Percentiles rank a stretch among this genome's conserved stretches.
Conservation (phyloP, 164 flowering plant genomes). For the Kingdonia uniflora region DNA sequence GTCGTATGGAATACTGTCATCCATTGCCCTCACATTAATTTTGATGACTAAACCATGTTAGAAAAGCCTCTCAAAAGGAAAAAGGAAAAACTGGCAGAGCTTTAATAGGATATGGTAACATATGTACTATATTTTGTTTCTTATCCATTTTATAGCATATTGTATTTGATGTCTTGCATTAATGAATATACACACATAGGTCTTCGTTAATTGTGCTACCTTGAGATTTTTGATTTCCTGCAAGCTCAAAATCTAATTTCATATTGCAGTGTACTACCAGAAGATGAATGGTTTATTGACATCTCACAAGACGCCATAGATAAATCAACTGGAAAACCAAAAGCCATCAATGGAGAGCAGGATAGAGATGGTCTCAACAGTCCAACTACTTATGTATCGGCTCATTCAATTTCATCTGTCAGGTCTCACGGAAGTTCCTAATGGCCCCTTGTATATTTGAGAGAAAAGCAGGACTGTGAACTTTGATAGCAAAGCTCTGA, state of each 20-base stretch:
- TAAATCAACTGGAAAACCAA: conserved; percentile 65
- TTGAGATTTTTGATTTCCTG: no score
- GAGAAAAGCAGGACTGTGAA: conserved; percentile 8
- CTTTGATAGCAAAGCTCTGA: neutral
- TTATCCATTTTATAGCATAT: no score
- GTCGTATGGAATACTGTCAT: no score
- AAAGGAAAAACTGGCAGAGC: neutral
- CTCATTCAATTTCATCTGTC: conserved; percentile 78
- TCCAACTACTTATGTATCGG: conserved; percentile 96
- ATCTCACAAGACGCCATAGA: no score
- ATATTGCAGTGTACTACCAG: no score
- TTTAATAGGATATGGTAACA: no score
- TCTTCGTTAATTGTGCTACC: neutral
- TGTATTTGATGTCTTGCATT: no score
- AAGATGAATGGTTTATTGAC: no score
- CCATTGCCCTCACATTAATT: no score
- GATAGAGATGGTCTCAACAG: conserved; percentile 83
- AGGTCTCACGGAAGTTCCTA: conserved; percentile 86
- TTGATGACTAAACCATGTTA: no score
- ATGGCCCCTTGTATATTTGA: conserved; percentile 33
- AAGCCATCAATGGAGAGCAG: conserved; percentile 59
- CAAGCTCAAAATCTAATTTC: conserved; percentile 6
- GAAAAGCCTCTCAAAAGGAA: neutral
- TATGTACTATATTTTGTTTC: no score
- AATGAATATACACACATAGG: neutral